Evolutionary conservation across 1,284 basidiomycete genomes (phyloP).

Genomic region (Volvariella surrecta): DNA sequence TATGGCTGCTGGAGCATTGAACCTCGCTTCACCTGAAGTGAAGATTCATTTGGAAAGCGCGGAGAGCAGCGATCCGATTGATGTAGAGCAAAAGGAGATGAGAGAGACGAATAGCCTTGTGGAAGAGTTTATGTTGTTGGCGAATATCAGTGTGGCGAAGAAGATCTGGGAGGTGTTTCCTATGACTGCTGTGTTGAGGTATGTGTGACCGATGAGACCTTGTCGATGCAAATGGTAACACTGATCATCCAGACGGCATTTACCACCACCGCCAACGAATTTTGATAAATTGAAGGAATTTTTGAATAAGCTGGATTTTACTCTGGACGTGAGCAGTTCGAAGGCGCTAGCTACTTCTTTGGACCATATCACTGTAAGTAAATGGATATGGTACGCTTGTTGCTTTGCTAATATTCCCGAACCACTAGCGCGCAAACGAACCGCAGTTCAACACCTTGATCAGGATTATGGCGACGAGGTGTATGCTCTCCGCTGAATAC

Average conservation of each 20-base stretch:
- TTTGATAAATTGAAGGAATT: constrained; percentile 97
- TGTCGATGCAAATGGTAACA: constrained; percentile 5
- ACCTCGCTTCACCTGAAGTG: constrained; percentile 96
- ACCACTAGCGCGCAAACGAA: constrained; percentile 66
- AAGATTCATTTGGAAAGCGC: constrained; percentile 92
- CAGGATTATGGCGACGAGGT: constrained; percentile 97
- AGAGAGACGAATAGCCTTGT: constrained; percentile 95
- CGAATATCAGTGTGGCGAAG: constrained; percentile 90
- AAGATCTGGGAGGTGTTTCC: constrained; percentile 95
- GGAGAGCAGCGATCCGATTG: constrained; percentile 92
- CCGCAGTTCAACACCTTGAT: constrained; percentile 97
- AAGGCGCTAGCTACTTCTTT: constrained; percentile 86
- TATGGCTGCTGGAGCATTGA: constrained; percentile 93
- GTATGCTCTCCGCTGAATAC: constrained; percentile 98
- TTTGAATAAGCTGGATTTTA: constrained; percentile 77
- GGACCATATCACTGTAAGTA: too few relatives aligned
- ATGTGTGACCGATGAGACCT: constrained; percentile 3
- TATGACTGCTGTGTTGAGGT: constrained; percentile 91
- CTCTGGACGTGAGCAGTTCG: constrained; percentile 89
- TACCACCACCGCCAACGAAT: constrained; percentile 88
- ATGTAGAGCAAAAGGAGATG: constrained; percentile 94
- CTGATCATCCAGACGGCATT: too few relatives aligned
- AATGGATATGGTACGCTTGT: too few relatives aligned
- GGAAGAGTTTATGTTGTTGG: constrained; percentile 98
- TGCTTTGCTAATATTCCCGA: too few relatives aligned